phyloP scores from a whole-genome alignment of 2,329 filamentous ascomycete genomes.

The Thelonectria rubi region DNA sequence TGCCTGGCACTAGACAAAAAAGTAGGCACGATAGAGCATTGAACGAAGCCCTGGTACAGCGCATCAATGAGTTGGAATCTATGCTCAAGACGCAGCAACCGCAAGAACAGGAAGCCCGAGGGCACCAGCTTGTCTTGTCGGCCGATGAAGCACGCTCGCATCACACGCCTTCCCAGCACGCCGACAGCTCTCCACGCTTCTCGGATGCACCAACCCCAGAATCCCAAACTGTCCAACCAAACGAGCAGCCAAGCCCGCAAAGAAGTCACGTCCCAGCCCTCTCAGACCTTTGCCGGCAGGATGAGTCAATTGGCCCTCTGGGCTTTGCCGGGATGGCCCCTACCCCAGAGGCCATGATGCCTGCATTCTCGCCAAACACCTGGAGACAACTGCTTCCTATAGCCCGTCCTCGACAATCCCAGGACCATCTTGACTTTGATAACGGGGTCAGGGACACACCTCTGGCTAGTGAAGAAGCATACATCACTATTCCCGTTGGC shows the following conservation, averaged over 20 bases:
- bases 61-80: background rate
- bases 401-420: background rate
- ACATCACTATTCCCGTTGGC: slow-evolving; percentile 29
- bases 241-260: background rate
- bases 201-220: background rate
- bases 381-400: background rate
- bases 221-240: background rate
- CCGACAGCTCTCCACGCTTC: background rate
- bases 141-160: background rate
- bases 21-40: background rate
- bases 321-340: background rate
- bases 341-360: background rate
- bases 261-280: background rate
- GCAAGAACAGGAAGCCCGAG: background rate
- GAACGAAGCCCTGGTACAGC: background rate
- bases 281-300: background rate
- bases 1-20: background rate
- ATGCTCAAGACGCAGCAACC: background rate
- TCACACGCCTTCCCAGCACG: background rate
- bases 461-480: background rate
- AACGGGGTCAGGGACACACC: background rate
- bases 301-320: background rate
- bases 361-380: background rate
- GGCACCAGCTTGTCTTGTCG: background rate
- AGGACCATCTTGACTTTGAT: background rate